Conservation (phyloP, 176 grass and related monocot species). For the Cenchrus purpureus region DNA sequence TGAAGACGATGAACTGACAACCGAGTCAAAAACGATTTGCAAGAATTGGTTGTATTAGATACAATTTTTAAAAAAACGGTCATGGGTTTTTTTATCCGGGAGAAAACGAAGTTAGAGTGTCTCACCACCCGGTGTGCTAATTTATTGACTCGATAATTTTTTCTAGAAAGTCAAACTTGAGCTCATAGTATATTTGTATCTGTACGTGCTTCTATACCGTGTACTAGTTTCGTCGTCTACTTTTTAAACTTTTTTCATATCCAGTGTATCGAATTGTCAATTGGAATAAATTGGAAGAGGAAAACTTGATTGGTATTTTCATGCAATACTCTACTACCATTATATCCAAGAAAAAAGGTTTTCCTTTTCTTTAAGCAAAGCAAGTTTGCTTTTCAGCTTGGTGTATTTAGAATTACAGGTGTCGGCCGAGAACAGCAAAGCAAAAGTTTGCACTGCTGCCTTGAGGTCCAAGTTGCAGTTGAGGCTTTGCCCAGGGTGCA, state of each 20-base stretch:
- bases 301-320: no score
- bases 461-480: not conserved
- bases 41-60: not conserved
- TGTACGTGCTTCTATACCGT: not conserved
- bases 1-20: not conserved
- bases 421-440: not conserved
- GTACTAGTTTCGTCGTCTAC: no score
- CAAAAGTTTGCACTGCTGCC: not conserved
- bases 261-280: not conserved
- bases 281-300: not conserved
- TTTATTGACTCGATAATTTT: not conserved
- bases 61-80: not conserved
- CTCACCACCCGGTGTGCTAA: not conserved
- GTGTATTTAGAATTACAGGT: conserved; percentile 15
- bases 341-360: not conserved
- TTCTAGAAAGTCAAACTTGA: not conserved
- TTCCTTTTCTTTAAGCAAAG: not conserved
- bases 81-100: not conserved
- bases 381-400: not conserved
- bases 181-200: not conserved
- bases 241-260: no score
- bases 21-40: conserved; percentile 25
- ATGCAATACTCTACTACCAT: no score
- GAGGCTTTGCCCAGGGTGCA: not conserved
- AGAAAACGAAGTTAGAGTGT: conserved; percentile 28